phyloP scores from a whole-genome alignment of 2,329 filamentous ascomycete genomes.

The Apiospora pterosperma region DNA sequence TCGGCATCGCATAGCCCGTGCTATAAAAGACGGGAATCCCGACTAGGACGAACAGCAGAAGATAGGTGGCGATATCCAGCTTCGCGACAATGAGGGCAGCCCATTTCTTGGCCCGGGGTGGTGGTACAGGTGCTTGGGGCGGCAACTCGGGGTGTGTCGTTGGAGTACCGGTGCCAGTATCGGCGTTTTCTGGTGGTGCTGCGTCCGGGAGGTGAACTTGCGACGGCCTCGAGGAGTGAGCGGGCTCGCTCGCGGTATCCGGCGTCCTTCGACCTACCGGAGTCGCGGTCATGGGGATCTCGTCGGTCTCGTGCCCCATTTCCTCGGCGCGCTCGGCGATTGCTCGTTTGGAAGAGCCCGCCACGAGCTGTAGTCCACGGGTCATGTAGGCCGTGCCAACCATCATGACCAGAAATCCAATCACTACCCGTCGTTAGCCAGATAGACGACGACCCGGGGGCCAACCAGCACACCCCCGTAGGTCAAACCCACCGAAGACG shows the following conservation, averaged over 20 bases:
- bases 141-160: conserved; percentile 19
- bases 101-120: conserved; percentile 47
- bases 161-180: conserved; percentile 2
- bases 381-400: conserved; percentile 51
- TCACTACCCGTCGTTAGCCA: conserved; percentile 32
- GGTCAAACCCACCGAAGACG: conserved; percentile 47
- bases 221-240: conserved; percentile 3
- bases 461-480: neutral
- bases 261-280: conserved; percentile 14
- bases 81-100: conserved; percentile 42
- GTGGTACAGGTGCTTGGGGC: conserved; percentile 37
- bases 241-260: conserved; percentile 5
- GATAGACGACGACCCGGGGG: neutral
- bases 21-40: conserved; percentile 54
- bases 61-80: conserved; percentile 44
- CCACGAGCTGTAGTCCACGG: conserved; percentile 47
- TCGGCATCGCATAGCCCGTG: conserved; percentile 48
- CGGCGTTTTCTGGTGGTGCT: neutral
- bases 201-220: conserved; percentile 8
- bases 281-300: conserved; percentile 40
- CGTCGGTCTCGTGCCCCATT: conserved; percentile 39
- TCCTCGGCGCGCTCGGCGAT: conserved; percentile 50
- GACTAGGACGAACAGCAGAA: conserved; percentile 42
- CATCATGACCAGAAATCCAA: conserved; percentile 53
- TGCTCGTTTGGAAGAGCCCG: conserved; percentile 50